phyloP scores from a whole-genome alignment of 441 rosid genomes.

The Pelargonium myrrhifolium region DNA sequence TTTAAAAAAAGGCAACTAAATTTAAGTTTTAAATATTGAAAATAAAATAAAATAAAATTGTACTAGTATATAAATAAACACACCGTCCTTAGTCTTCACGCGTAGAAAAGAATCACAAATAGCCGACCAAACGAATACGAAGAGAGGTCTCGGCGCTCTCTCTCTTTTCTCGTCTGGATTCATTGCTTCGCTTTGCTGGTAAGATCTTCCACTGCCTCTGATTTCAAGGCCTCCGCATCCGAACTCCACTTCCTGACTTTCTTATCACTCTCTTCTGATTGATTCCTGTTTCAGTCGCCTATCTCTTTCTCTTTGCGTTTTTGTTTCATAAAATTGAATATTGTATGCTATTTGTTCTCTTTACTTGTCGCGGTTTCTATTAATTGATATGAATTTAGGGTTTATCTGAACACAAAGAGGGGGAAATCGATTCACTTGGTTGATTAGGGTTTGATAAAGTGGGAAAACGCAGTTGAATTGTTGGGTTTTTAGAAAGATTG shows the following conservation, averaged over 20 bases:
- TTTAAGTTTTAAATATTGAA: too few relatives aligned
- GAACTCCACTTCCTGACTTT: conserved; percentile 32
- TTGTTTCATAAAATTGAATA: not conserved
- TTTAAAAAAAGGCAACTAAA: too few relatives aligned
- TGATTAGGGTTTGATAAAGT: not conserved
- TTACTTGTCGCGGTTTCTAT: not conserved
- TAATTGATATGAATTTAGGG: conserved; percentile 1
- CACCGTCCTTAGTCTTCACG: too few relatives aligned
- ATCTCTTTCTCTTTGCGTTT: not conserved
- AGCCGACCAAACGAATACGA: not conserved
- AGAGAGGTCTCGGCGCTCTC: not conserved
- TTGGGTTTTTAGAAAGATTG: conserved; percentile 6
- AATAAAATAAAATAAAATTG: too few relatives aligned
- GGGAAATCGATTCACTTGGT: too few relatives aligned
- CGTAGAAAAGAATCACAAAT: not conserved
- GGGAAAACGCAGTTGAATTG: not conserved
- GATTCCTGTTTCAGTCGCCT: not conserved
- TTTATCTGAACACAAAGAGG: not conserved
- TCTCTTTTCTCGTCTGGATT: conserved; percentile 9
- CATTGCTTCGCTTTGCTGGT: too few relatives aligned
- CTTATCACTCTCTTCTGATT: conserved; percentile 5
- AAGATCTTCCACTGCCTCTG: conserved; percentile 40
- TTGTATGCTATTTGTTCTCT: not conserved
- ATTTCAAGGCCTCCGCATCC: conserved; percentile 23
- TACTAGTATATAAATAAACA: too few relatives aligned